Evolutionary conservation across 305 asterid species (phyloP).

Genomic region (Solanum hybrid): DNA sequence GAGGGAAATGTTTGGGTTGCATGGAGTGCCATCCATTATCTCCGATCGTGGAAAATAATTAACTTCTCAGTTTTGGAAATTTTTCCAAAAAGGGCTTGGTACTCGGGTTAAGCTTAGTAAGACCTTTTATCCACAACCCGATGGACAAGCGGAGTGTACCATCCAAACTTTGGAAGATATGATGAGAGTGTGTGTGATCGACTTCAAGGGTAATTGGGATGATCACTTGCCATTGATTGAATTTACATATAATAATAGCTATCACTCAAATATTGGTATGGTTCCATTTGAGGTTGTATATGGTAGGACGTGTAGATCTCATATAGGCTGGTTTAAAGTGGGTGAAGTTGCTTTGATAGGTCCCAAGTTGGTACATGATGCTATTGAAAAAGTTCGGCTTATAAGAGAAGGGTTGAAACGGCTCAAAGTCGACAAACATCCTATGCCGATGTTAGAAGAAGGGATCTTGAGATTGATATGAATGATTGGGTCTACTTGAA

Average conservation of each 20-base stretch:
- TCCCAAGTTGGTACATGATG: neutral
- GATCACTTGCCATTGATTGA: neutral
- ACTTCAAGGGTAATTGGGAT: neutral
- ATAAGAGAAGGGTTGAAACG: neutral
- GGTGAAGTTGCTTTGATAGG: neutral
- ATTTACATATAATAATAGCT: neutral
- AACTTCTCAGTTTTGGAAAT: no score
- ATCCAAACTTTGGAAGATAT: neutral
- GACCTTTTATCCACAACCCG: neutral
- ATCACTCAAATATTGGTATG: neutral
- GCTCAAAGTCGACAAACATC: neutral
- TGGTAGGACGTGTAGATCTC: neutral
- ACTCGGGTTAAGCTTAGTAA: neutral
- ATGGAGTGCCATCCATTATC: neutral
- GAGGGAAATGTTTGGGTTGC: neutral
- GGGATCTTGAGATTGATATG: neutral
- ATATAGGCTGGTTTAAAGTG: neutral
- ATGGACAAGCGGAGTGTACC: neutral
- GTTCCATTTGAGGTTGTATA: neutral
- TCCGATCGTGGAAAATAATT: neutral
- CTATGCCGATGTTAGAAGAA: neutral
- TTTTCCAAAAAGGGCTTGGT: neutral
- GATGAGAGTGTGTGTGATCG: neutral
- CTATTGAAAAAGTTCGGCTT: neutral
- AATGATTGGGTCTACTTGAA: neutral